Percentiles rank a stretch among this genome's conserved stretches.
These are phyloP conservation scores for Passalora sequoiae DNA, from an alignment of 2,329 filamentous ascomycete genomes.

Conservation along the genomic window DNA sequence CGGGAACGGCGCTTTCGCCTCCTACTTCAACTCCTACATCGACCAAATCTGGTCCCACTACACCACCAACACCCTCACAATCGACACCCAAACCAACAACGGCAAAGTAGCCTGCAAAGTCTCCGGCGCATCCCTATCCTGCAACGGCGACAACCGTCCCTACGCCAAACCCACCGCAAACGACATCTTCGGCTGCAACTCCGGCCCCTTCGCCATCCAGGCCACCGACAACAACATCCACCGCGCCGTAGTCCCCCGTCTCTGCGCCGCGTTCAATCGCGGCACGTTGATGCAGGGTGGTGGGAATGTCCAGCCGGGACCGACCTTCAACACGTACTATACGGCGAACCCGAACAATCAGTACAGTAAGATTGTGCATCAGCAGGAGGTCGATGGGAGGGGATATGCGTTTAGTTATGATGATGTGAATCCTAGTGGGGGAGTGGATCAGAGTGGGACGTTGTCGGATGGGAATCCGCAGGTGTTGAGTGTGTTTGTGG, in stretches of 20 bases:
- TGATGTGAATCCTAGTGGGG: conserved; percentile 48
- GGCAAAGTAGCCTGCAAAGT: conserved; percentile 49
- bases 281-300: conserved; percentile 57
- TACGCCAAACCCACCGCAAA: conserved; percentile 55
- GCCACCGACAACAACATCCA: conserved; percentile 39
- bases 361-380: conserved; percentile 57
- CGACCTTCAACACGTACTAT: conserved; percentile 47
- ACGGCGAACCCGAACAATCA: conserved; percentile 45
- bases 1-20: conserved; percentile 42
- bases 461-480: conserved; percentile 41
- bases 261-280: conserved; percentile 72
- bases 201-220: conserved; percentile 53
- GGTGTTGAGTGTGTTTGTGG: conserved; percentile 45
- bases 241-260: conserved; percentile 62
- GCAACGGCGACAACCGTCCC: conserved; percentile 35
- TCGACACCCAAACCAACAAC: conserved; percentile 60
- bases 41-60: conserved; percentile 50
- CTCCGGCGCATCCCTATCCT: conserved; percentile 37
- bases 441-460: conserved; percentile 49
- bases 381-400: conserved; percentile 53
- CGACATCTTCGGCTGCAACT: conserved; percentile 66
- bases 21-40: conserved; percentile 50
- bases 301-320: conserved; percentile 44
- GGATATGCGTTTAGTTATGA: conserved; percentile 67
- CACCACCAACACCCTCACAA: conserved; percentile 42